Conservation (phyloP, 2,329 filamentous ascomycete genomes). For the Cercospora canescens region DNA sequence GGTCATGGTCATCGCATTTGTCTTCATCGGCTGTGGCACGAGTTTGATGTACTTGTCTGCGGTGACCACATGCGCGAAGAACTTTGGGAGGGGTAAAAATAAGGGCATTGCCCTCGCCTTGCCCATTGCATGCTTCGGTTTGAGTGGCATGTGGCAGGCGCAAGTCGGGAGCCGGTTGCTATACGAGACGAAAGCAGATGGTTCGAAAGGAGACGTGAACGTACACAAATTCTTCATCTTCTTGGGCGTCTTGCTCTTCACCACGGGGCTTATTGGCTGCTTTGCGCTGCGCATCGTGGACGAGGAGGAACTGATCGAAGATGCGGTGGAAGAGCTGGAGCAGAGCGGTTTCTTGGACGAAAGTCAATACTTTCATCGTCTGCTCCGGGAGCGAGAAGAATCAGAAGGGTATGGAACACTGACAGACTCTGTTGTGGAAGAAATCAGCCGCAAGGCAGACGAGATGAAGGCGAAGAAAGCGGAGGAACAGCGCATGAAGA, state of each 20-base stretch:
- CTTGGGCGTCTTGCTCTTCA: constrained; percentile 68
- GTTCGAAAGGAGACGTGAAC: constrained; percentile 60
- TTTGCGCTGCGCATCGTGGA: constrained; percentile 77
- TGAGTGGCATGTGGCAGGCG: constrained; percentile 95
- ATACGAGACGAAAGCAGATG: constrained; percentile 66
- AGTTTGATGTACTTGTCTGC: constrained; percentile 86
- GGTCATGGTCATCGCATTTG: constrained; percentile 83
- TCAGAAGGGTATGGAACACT: constrained; percentile 63
- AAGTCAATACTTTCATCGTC: constrained; percentile 67
- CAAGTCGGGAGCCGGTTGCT: constrained; percentile 80
- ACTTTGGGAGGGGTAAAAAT: constrained; percentile 86
- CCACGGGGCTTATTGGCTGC: constrained; percentile 70
- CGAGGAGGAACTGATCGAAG: constrained; percentile 84
- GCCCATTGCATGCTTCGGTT: constrained; percentile 87
- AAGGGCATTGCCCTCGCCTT: constrained; percentile 85
- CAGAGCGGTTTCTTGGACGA: constrained; percentile 79
- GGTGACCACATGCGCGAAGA: constrained; percentile 97
- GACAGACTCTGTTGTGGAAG: constrained; percentile 46
- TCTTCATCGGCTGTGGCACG: constrained; percentile 78
- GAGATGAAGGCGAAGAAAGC: constrained; percentile 48
- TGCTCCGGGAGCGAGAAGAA: constrained; percentile 42
- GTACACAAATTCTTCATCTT: constrained; percentile 90
- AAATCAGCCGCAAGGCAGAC: constrained; percentile 47
- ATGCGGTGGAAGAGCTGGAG: constrained; percentile 87
- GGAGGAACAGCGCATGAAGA: constrained; percentile 72